Base-by-base conservation (phyloP, 2,329 filamentous ascomycete species). In the Sclerotiophoma versabilis region DNA sequence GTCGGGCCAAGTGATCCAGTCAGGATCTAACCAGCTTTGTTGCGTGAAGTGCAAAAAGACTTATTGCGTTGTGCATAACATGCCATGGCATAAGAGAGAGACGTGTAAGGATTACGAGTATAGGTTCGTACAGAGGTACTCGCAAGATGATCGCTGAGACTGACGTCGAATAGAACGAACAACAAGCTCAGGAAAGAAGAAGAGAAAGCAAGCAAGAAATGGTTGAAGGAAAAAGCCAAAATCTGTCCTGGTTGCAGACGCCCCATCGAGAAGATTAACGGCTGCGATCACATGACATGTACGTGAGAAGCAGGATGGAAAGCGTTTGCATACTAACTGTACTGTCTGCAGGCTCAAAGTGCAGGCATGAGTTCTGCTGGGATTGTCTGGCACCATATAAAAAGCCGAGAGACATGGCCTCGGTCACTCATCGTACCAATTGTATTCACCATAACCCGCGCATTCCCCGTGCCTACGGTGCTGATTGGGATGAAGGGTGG, bases 1-100 rank as follows among this genome's bases (percentile, higher is more conserved):
- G 8, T 79, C 76, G 1, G 83, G 84, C 0, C 83, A 86, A 58
- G 73, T 84, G 2, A 83, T 85, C 39, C 72, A 60, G 1, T 63
- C 62, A 1, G 72, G 76, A 1, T 72, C 76, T 3, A 76, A 80
- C 0, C 79, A 78, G 15, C 78, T 79, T 64, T 51, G 65, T 5
- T 79, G 77, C 54, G 57, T 59, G 3, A 36, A 46, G 2, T 79
- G 77, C 63, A 60, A 64, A 32, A 71, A 66, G 45, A 63, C 64
- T 25, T 70, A 76, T 42, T 80, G 77, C 50, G 50, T 75, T 2
- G 55, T 57, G 7, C 75, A 77, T 52, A 62, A 68, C 22, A 49
- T 63, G 0, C 30, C 50, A 5, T 79, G 77, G 77, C 77, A 79
- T 46, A 60, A 53, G 9, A 64, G 63, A 7, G 75, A 79, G 54